Base-by-base conservation (phyloP, 1,284 basidiomycete species). In the Farysia itapuensis region DNA sequence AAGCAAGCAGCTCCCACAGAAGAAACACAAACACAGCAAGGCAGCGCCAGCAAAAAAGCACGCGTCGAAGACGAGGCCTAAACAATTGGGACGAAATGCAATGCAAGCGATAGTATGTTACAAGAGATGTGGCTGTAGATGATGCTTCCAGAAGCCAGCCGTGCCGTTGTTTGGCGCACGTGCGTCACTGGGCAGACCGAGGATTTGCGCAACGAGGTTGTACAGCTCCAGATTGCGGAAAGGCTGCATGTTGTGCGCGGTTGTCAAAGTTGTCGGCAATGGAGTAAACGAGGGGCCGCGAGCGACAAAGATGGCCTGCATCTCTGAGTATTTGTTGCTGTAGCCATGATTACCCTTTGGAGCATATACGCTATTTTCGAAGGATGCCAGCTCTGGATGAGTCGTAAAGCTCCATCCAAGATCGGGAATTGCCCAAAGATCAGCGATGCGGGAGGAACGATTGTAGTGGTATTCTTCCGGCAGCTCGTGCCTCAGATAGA, bases 301-400 rank as follows among this genome's bases (percentile, higher is more conserved):
- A 2, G 89, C 88, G 52, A 93, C 86, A 77, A 94, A 93, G 75
- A 90, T 86, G 0, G 90, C 90, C 43, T 85, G 84, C 91, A 94
- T 94, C 4, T 86, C 81, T 8, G 79, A 70, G 29, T 85, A 82
- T 13, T 81, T 75, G 60, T 90, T 90, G 72, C 92, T 89, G 71
- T 90, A 90, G 9, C 87, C 89, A 59, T 91, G 88, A 54, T 85
- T 89, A 84, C 72, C 65, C 24, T 42, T 38, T 1, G 58, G 58
- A 1, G 80, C 78, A 53, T 85, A 80, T 16, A 70, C 80, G 2
- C 88, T 87, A 66, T 85, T n/a, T 9, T 20, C 80, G 43, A 61
- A 53, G 1, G 35, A 28, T 2, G 35, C 23, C 39, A 43, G 25
- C 28, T 56, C 45, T 9, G 35, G n/a, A 13, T 48, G 29, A 2